These are phyloP conservation scores for Fusarium sp. DNA, from an alignment of 2,329 filamentous ascomycete genomes.

Conservation along the genomic window DNA sequence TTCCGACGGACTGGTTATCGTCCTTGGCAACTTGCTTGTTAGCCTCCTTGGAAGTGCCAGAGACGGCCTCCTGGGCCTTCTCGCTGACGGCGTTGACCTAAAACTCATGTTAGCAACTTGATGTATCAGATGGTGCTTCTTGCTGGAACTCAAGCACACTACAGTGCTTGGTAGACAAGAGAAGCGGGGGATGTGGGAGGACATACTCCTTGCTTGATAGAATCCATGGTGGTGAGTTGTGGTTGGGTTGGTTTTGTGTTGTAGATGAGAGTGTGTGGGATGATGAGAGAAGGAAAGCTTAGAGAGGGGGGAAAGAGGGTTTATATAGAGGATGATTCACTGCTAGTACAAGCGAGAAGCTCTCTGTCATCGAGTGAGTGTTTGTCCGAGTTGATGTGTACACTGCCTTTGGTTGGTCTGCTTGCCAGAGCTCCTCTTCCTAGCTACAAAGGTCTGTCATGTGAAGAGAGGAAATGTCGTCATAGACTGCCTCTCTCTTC, in stretches of 20 bases:
- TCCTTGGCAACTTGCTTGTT: conserved; percentile 80
- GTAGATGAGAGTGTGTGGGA: conserved; percentile 18
- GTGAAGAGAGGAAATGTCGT: conserved; percentile 41
- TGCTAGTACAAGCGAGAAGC: no score
- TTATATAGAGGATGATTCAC: conserved; percentile 41
- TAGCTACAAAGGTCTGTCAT: conserved; percentile 29
- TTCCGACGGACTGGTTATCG: conserved; percentile 22
- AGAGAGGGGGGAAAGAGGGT: conserved; percentile 10
- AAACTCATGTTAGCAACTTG: no score
- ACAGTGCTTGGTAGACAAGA: no score
- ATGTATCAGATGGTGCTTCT: no score
- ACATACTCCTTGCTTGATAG: conserved; percentile 64
- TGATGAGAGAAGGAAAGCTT: conserved; percentile 17
- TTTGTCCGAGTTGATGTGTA: conserved; percentile 14
- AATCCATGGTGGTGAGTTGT: conserved; percentile 62
- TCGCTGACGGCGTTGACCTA: conserved; percentile 47
- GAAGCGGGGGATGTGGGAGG: no score
- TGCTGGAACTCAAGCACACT: no score
- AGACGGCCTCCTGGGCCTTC: conserved; percentile 70
- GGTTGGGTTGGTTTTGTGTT: conserved; percentile 25
- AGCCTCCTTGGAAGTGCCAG: conserved; percentile 74
- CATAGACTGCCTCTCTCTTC: conserved; percentile 35
- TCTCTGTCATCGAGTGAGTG: conserved; percentile 23
- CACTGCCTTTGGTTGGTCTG: conserved; percentile 6
- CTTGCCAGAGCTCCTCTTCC: conserved; percentile 10